Evolutionary conservation across 2,329 filamentous ascomycete species (phyloP).

Genomic region (Metarhizium brunneum): DNA sequence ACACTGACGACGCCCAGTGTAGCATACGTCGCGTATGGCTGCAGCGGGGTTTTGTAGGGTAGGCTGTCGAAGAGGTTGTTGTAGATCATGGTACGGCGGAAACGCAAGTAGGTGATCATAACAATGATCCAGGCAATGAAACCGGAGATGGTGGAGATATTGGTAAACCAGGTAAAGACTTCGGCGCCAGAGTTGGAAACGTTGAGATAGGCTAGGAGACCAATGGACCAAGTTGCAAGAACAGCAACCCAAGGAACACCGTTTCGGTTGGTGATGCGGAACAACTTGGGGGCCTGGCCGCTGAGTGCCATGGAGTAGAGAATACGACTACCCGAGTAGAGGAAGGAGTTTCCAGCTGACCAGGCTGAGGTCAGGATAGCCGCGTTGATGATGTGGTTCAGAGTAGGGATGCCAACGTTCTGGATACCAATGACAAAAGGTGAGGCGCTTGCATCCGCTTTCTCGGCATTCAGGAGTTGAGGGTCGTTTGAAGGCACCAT

Average conservation of each 20-base stretch:
- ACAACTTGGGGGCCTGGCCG: slow-evolving; percentile 54
- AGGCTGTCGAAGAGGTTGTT: slow-evolving; percentile 40
- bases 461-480: slow-evolving; percentile 40
- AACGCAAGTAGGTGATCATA: slow-evolving; percentile 49
- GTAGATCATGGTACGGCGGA: slow-evolving; percentile 44
- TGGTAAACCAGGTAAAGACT: slow-evolving; percentile 65
- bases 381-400: slow-evolving; percentile 60
- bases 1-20: slow-evolving; percentile 48
- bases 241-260: slow-evolving; percentile 52
- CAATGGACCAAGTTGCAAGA: slow-evolving; percentile 46
- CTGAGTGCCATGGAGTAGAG: slow-evolving; percentile 59
- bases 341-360: slow-evolving; percentile 51
- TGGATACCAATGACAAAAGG: slow-evolving; percentile 62
- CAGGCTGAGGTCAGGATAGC: slow-evolving; percentile 58
- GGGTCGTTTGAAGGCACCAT: slow-evolving; percentile 57
- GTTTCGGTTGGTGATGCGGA: slow-evolving; percentile 48
- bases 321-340: slow-evolving; percentile 60
- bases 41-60: slow-evolving; percentile 42
- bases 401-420: slow-evolving; percentile 50
- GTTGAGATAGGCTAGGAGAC: slow-evolving; percentile 62
- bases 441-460: slow-evolving; percentile 46
- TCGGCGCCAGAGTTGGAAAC: slow-evolving; percentile 50
- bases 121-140: slow-evolving; percentile 53
- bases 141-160: slow-evolving; percentile 55
- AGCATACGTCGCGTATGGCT: slow-evolving; percentile 57